Base-by-base conservation (phyloP, 2,329 filamentous ascomycete genomes). In the Arthrobotrys musiformis region DNA sequence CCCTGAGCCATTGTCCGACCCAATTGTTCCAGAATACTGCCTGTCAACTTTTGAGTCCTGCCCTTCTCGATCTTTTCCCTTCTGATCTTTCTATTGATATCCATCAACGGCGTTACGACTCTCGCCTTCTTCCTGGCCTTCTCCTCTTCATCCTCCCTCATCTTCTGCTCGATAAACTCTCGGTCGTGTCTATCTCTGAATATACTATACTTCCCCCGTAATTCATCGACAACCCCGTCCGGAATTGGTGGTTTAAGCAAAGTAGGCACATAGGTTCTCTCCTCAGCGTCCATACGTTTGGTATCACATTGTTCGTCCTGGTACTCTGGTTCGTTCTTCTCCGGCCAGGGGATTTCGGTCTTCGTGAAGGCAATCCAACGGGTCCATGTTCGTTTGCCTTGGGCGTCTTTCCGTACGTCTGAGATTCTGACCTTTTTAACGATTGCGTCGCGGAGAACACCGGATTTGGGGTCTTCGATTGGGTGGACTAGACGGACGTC, bases 401-500 rank as follows among this genome's bases (percentile, higher is more conserved):
- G 84, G 9, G 84, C 82, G 82, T 90, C 86, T 73, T 85, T 82
- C 76, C 85, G 84, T 33, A 89, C 85, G 56, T 82, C 83, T 15
- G 85, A 84, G 50, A 87, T 86, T 79, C 88, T 86, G 69, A 95
- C 85, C 82, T 92, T 87, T 82, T 92, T 89, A 83, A 97, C 90
- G 81, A 97, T 87, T 74, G 92, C 90, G 82, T 98, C 94, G 82
- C 89, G 88, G 50, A 87, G 87, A 28, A 84, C 81, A 81, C 90
- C 90, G 11, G 91, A 92, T 79, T 85, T 84, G 15, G 89, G 86
- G 82, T 95, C 89, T 60, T 86, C 86, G 66, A 96, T 86, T 22
- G 92, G 90, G 82, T 92, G 89, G 58, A 98, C 93, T 35, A 97
- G 92, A 70, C 93, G 92, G 79, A 98, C 86, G 78, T 92, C 86